A percentile compares a stretch with the other conserved stretches of the same genome.
Conservation (phyloP, 2,329 filamentous ascomycete species). For the Diaporthe ilicicola region DNA sequence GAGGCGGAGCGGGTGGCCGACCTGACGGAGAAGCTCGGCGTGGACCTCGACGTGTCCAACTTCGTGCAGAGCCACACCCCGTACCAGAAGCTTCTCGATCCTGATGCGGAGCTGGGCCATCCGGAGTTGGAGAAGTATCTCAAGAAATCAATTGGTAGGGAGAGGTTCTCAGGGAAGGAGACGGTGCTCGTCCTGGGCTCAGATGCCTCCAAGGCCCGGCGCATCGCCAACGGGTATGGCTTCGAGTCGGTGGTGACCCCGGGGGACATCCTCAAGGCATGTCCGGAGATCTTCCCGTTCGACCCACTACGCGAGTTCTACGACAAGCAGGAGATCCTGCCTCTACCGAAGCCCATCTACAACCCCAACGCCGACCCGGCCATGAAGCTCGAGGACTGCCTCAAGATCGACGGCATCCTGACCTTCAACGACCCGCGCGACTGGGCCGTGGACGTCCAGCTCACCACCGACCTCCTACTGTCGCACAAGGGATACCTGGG, state of each 20-base stretch:
- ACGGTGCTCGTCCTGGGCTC: slow-evolving; percentile 81
- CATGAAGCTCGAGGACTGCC: slow-evolving; percentile 46
- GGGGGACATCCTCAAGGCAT: slow-evolving; percentile 79
- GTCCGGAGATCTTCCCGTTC: slow-evolving; percentile 86
- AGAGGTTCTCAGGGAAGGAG: slow-evolving; percentile 58
- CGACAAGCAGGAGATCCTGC: slow-evolving; percentile 66
- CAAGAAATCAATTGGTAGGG: slow-evolving; percentile 37
- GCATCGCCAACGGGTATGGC: slow-evolving; percentile 80
- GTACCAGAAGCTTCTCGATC: slow-evolving; percentile 73
- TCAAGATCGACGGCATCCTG: slow-evolving; percentile 89
- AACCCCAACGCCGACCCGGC: slow-evolving; percentile 32
- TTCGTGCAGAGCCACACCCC: slow-evolving; percentile 94
- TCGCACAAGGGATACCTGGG: slow-evolving; percentile 82
- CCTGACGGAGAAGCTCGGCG: slow-evolving; percentile 70
- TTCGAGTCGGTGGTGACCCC: slow-evolving; percentile 86
- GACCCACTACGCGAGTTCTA: slow-evolving; percentile 70
- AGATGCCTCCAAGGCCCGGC: slow-evolving; percentile 71
- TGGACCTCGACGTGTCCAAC: slow-evolving; percentile 71
- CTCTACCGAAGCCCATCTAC: slow-evolving; percentile 57
- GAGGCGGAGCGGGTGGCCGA: slow-evolving; percentile 78
- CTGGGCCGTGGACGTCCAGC: slow-evolving; percentile 89
- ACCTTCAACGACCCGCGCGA: slow-evolving; percentile 97
- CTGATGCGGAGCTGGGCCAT: slow-evolving; percentile 48
- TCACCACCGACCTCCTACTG: slow-evolving; percentile 84
- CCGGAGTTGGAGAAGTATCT: slow-evolving; percentile 10